These are phyloP conservation scores for Discostella pseudostelligera DNA, from an alignment of 108 stramenopile genomes.

Conservation along the genomic window DNA sequence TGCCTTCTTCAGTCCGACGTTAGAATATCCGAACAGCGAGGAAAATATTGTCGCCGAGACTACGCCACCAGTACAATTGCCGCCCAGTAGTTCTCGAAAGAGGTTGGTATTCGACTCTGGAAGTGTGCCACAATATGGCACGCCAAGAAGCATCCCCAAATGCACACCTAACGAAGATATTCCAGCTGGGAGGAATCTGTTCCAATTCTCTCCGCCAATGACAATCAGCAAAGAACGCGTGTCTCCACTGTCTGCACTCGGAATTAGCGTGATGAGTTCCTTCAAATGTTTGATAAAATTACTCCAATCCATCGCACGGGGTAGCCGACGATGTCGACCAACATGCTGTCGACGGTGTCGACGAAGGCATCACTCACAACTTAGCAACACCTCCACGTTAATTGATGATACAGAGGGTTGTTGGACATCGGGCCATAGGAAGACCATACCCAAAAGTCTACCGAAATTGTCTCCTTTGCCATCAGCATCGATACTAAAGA, in stretches of 20 bases:
- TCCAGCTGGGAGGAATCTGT: neutral
- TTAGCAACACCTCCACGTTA: too few relatives aligned
- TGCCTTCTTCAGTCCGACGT: conserved; percentile 9
- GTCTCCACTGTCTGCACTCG: neutral
- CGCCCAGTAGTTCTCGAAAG: neutral
- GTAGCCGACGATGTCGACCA: neutral
- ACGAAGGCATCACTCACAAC: too few relatives aligned
- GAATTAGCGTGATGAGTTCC: neutral
- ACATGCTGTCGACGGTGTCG: too few relatives aligned
- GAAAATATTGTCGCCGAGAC: neutral
- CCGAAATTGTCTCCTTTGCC: neutral
- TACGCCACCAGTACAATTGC: conserved; percentile 8
- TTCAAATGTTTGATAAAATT: neutral
- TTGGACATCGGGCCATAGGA: neutral
- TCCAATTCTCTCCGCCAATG: neutral
- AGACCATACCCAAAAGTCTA: neutral
- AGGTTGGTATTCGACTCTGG: neutral
- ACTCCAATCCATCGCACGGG: conserved; percentile 8
- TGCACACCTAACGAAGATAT: neutral
- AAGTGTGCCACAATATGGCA: conserved; percentile 4
- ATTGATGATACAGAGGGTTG: neutral
- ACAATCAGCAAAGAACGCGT: conserved; percentile 1
- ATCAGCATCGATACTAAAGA: neutral
- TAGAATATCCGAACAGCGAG: conserved; percentile 1
- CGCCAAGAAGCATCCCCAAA: conserved; percentile 1